Evolutionary conservation across 139 green algal genomes (phyloP), one percentile per base, ranked within the genome.

Genomic region (Haematococcus sp.): DNA sequence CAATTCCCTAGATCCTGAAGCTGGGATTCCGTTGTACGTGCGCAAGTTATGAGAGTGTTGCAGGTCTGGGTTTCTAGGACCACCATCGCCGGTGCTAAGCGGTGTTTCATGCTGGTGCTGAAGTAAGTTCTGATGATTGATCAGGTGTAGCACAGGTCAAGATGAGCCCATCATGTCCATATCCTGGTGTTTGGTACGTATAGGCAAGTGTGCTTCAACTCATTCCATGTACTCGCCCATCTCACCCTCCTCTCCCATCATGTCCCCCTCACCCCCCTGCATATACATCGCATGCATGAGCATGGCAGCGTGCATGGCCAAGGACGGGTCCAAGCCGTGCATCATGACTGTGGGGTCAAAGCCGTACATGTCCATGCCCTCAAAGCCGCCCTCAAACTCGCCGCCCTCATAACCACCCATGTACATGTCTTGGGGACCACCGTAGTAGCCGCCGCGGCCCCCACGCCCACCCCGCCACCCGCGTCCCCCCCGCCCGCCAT

Each of bases 301-400:
- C 61, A 68, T 68, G 31, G 61, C 61, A 17, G 25, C 35, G 31
- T 25, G 25, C n/a, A 65, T 28, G 58, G 58, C n/a, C 23, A 65
- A 11, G 3, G 58, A 33, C 11, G 58, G 58, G 25, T 65, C 58
- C 58, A 65, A 35, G 23, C 58, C 58, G 3, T 65, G n/a, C 58
- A 65, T 65, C 58, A 49, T 49, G 40, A 22, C n/a, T 33, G 58
- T 34, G 25, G 28, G 58, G 28, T 65, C 25, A 34, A 40, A 34
- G 9, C 52, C 52, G 52, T 25, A 25, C 11, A 61, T 11, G 52
- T 30, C 58, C 25, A 28, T 65, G 25, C 61, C 61, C 61, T 31
- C 61, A 49, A 52, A 35, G 13, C 61, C 58, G 19, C 58, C 58
- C 58, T 44, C 28, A 34, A 17, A 25, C 31, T 16, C 15, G 15